A percentile compares a stretch with the other conserved stretches of the same genome.
phyloP scores from a whole-genome alignment of 2,329 filamentous ascomycete species.

The Penicillium crustosum region DNA sequence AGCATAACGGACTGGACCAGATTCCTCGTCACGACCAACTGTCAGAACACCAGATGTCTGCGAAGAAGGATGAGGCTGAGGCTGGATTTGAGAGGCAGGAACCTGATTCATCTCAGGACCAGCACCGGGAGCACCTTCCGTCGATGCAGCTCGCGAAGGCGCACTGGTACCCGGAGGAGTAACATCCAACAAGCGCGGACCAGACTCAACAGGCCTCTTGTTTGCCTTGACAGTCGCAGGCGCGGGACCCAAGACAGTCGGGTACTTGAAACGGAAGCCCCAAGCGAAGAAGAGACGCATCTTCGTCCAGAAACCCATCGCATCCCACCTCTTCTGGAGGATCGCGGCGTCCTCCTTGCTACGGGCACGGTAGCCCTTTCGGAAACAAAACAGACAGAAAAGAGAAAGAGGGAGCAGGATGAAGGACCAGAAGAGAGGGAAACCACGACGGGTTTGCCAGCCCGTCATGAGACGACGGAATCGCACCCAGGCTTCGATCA shows the following conservation, averaged over 20 bases:
- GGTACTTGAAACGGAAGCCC: constrained; percentile 34
- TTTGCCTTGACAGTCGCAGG: constrained; percentile 23
- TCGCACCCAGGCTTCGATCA: constrained; percentile 33
- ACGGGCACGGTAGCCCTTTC: constrained; percentile 31
- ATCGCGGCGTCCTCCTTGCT: constrained; percentile 28
- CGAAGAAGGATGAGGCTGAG: not conserved
- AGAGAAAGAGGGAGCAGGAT: constrained; percentile 23
- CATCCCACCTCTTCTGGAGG: constrained; percentile 29
- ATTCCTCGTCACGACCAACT: constrained; percentile 4
- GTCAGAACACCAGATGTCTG: constrained; percentile 6
- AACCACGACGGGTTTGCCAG: constrained; percentile 35
- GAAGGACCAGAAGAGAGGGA: constrained; percentile 33
- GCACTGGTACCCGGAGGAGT: constrained; percentile 6
- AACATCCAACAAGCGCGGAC: constrained; percentile 14
- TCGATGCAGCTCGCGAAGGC: not conserved
- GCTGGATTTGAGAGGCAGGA: not conserved
- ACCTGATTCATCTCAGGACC: constrained; percentile 12
- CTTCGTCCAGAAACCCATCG: constrained; percentile 26
- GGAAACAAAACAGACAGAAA: constrained; percentile 25
- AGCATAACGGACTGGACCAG: constrained; percentile 11
- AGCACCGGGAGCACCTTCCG: not conserved
- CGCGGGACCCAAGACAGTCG: constrained; percentile 29
- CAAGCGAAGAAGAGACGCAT: constrained; percentile 30
- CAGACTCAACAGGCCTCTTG: constrained; percentile 24
- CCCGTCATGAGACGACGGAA: constrained; percentile 37